Evolutionary conservation across 2,329 filamentous ascomycete genomes (phyloP), one percentile per base, ranked within the genome.

Genomic region (Lanzia echinophila): DNA sequence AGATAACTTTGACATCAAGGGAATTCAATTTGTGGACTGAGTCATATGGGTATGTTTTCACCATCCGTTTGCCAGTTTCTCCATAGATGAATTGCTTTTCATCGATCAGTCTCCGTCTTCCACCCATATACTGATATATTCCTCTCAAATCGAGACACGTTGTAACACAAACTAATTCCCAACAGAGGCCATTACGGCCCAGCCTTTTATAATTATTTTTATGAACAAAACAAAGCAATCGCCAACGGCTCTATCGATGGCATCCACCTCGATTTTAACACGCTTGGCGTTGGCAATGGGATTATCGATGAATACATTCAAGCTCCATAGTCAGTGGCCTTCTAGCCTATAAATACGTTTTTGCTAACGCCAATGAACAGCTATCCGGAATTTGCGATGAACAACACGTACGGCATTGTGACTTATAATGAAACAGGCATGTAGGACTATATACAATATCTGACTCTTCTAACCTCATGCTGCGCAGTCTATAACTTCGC

Each of bases 211-310:
- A 71, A 74, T 20, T 71, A 72, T 39, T 79, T 76, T 66, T 75
- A 84, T 60, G 68, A 78, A 52, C 82, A 88, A 68, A 89, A 88
- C 59, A 66, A 73, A 17, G 71, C 73, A 54, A 77, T 78, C n/a
- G 62, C 67, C 31, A 76, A 73, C 43, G 77, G 81, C 2, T 66
- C 73, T 1, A 57, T 78, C 1, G 63, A 75, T n/a, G 73, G 70
- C 34, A 81, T 79, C 2, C 69, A 83, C 3, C 77, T 86, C 43
- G 75, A 78, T 50, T 72, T 89, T 10, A 72, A 72, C 19, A 78
- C 83, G 0, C 68, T 89, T 0, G 84, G 85, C 32, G 83, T 89
- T 55, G 72, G 86, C 52, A 87, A 89, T 64, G 86, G 84, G 13
- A 78, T 83, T 55, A 71, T 88, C 36, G 86, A 89, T 62, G 73